Percentiles rank a stretch among this genome's conserved stretches.
Evolutionary conservation across 768 basidiomycete species (phyloP).

Genomic region (Lentinula detonsa): DNA sequence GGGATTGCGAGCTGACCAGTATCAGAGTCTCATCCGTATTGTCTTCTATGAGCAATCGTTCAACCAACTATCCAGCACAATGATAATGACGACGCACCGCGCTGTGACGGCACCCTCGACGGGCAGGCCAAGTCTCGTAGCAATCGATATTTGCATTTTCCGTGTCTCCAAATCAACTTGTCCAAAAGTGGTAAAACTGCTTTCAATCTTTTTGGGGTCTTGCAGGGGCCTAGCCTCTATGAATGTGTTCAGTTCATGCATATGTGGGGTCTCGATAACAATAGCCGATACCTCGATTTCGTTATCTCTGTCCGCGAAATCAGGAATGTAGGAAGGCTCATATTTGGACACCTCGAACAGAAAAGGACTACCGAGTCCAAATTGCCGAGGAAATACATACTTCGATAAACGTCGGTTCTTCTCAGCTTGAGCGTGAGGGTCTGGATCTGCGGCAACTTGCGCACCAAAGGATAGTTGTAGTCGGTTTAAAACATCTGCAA

Average conservation of each 20-base stretch:
- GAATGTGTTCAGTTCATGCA: constrained; percentile 42
- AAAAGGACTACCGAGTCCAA: constrained; percentile 61
- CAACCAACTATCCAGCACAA: constrained; percentile 19
- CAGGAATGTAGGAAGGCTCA: constrained; percentile 30
- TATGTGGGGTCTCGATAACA: constrained; percentile 16
- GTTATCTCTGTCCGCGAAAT: constrained; percentile 55
- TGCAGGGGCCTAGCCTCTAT: constrained; percentile 38
- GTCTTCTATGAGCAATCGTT: constrained; percentile 29
- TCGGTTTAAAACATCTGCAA: constrained; percentile 62
- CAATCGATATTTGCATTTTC: constrained; percentile 64
- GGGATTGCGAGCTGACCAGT: constrained; percentile 34
- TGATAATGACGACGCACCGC: neutral
- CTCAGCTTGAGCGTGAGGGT: constrained; percentile 28
- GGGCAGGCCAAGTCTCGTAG: constrained; percentile 64
- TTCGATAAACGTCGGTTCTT: constrained; percentile 65
- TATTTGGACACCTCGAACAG: constrained; percentile 15
- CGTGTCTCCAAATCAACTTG: constrained; percentile 60
- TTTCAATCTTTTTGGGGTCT: constrained; percentile 73
- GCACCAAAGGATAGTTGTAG: constrained; percentile 29
- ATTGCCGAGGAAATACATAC: constrained; percentile 83
- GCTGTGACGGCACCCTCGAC: constrained; percentile 50
- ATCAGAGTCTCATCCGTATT: constrained; percentile 58
- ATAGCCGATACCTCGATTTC: constrained; percentile 57
- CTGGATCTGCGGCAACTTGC: constrained; percentile 13
- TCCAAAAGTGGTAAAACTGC: constrained; percentile 47